A percentile compares a stretch with the other conserved stretches of the same genome.
phyloP scores from a whole-genome alignment of 2,329 filamentous ascomycete genomes.

The Metarhizium brunneum region DNA sequence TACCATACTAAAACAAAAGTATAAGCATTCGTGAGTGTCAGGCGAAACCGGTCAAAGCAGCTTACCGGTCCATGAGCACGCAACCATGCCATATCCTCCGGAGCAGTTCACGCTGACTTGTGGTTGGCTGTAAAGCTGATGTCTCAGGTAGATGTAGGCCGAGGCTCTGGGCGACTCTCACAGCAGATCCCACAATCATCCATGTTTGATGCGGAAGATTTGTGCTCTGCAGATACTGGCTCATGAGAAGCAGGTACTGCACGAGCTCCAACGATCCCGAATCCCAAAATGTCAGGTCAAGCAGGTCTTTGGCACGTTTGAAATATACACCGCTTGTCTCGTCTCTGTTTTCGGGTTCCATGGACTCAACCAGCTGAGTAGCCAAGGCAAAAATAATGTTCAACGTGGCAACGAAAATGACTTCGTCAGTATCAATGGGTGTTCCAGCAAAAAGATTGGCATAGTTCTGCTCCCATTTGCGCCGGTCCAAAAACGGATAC shows the following conservation, averaged over 20 bases:
- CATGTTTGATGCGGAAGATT: slow-evolving; percentile 37
- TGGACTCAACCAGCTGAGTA: slow-evolving; percentile 31
- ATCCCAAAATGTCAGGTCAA: slow-evolving; percentile 33
- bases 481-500: slow-evolving; percentile 34
- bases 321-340: too few species aligned
- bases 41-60: background rate
- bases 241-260: slow-evolving; percentile 36
- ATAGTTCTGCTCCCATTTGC: slow-evolving; percentile 28
- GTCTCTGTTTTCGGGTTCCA: slow-evolving; percentile 26
- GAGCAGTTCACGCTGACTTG: slow-evolving; percentile 16
- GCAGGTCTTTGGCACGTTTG: slow-evolving; percentile 27
- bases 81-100: slow-evolving; percentile 27
- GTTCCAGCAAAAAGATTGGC: slow-evolving; percentile 29
- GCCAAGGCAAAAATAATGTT: slow-evolving; percentile 38
- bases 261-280: slow-evolving; percentile 32
- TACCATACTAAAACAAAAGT: slow-evolving; percentile 18
- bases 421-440: slow-evolving; percentile 26
- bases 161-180: slow-evolving; percentile 36
- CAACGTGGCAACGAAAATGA: slow-evolving; percentile 32
- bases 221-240: slow-evolving; percentile 39
- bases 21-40: background rate
- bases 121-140: slow-evolving; percentile 13
- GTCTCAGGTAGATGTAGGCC: slow-evolving; percentile 34
- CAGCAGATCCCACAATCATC: slow-evolving; percentile 36
- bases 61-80: slow-evolving; percentile 28